These are phyloP conservation scores for Syncephalis fuscata DNA, from an alignment of 371 early-diverging fungal genomes.

Conservation along the genomic window DNA sequence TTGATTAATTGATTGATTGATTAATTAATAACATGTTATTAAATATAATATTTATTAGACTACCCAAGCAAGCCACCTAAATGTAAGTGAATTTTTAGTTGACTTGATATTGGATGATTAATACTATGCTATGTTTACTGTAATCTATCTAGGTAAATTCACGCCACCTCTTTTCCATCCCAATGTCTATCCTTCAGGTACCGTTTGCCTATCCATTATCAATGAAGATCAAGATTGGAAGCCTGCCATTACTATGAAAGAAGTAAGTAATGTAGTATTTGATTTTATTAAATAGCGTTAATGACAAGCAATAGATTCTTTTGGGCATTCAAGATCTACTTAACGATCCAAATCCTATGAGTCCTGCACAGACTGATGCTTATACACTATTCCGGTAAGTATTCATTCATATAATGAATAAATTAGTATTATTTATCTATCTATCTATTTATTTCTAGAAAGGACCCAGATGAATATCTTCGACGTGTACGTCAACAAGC, in stretches of 20 bases:
- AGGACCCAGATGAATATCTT: conserved; percentile 51
- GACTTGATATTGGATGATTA: not conserved
- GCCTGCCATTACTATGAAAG: conserved; percentile 95
- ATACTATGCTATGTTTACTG: not conserved
- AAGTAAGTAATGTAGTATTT: conserved; percentile 32
- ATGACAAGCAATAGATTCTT: conserved; percentile 33
- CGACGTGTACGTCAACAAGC: conserved; percentile 64
- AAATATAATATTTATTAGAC: conserved; percentile 20
- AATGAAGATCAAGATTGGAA: conserved; percentile 96
- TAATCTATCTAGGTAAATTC: conserved; percentile 42
- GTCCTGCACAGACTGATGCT: conserved; percentile 94
- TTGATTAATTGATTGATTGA: too few species aligned
- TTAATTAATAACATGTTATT: too few species aligned
- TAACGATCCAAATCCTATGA: conserved; percentile 89
- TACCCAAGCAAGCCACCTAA: conserved; percentile 79
- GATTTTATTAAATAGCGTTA: too few species aligned
- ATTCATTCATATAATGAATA: too few species aligned
- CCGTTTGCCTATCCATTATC: conserved; percentile 96
- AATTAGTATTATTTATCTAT: not conserved
- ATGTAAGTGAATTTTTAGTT: conserved; percentile 22
- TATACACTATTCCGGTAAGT: conserved; percentile 67
- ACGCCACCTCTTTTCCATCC: conserved; percentile 94
- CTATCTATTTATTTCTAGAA: conserved; percentile 19
- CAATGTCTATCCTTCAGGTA: conserved; percentile 98
- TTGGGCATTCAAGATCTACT: conserved; percentile 88